Conservation (phyloP, 306 rosid species). For the Fagus sylvatica region DNA sequence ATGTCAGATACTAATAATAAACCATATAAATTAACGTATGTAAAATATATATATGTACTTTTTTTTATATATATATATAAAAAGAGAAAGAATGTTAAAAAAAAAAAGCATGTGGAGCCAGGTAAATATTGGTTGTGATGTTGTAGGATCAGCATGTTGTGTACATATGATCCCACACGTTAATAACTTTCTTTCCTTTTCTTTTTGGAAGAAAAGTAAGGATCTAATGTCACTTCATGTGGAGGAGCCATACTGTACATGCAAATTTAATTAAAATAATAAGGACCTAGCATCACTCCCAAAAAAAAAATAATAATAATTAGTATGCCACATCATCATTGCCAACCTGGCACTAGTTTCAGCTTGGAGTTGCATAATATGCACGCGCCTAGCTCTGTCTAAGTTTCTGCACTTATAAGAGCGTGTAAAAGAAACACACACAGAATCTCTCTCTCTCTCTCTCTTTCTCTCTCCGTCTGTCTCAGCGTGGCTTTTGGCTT, state of each 20-base stretch:
- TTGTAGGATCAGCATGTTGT: constrained; percentile 41
- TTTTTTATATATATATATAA: background rate
- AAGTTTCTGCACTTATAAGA: constrained; percentile 49
- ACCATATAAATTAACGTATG: too few species aligned
- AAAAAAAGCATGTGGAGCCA: constrained; percentile 28
- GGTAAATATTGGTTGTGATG: constrained; percentile 31
- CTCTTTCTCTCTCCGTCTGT: constrained; percentile 21
- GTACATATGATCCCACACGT: constrained; percentile 54
- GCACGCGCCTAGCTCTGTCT: constrained; percentile 30
- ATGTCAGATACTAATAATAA: too few species aligned
- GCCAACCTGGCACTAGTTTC: constrained; percentile 40
- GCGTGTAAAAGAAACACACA: constrained; percentile 38
- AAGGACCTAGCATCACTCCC: background rate
- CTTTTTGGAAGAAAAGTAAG: constrained; percentile 56
- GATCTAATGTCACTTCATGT: constrained; percentile 78
- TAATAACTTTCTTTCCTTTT: constrained; percentile 32
- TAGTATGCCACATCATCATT: constrained; percentile 38
- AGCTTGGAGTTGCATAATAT: constrained; percentile 31
- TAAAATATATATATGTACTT: too few species aligned
- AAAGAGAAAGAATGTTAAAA: background rate
- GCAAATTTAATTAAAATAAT: constrained; percentile 1
- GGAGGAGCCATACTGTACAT: constrained; percentile 27
- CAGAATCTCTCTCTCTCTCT: constrained; percentile 41
- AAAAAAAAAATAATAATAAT: constrained; percentile 5
- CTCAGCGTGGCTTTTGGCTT: constrained; percentile 80